Percentiles rank a stretch among this genome's conserved stretches.
phyloP scores from a whole-genome alignment of 2,329 filamentous ascomycete species.

The Hypoxylon sp. region DNA sequence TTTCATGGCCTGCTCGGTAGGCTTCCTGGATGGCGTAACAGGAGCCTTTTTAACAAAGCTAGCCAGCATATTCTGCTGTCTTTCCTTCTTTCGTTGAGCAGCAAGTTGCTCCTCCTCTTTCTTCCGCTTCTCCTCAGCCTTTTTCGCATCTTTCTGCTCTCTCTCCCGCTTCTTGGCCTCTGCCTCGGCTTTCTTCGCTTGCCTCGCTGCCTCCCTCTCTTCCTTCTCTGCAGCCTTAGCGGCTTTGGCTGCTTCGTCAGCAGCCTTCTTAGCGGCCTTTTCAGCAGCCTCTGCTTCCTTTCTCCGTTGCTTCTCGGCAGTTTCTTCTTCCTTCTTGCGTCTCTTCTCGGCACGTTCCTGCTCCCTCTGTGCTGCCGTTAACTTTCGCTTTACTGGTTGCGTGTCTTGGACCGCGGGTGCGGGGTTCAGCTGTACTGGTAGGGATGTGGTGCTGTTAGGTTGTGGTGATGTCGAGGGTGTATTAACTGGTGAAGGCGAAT shows the following conservation, averaged over 20 bases:
- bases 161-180: constrained; percentile 57
- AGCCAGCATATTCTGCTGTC: constrained; percentile 53
- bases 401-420: constrained; percentile 16
- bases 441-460: constrained; percentile 43
- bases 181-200: constrained; percentile 50
- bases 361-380: constrained; percentile 54
- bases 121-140: constrained; percentile 58
- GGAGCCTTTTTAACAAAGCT: constrained; percentile 47
- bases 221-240: constrained; percentile 57
- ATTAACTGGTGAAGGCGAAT: constrained; percentile 55
- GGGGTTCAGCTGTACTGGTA: constrained; percentile 16
- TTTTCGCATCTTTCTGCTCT: constrained; percentile 50
- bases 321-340: constrained; percentile 64
- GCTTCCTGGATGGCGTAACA: constrained; percentile 46
- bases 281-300: constrained; percentile 64
- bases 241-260: constrained; percentile 53
- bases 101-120: constrained; percentile 55
- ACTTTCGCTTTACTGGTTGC: constrained; percentile 57
- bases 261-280: constrained; percentile 54
- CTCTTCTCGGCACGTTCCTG: constrained; percentile 62
- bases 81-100: constrained; percentile 59
- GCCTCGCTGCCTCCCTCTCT: constrained; percentile 57
- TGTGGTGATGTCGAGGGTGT: constrained; percentile 47
- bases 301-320: constrained; percentile 63
- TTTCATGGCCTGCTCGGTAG: constrained; percentile 25